Conservation (phyloP, 192 early-diverging fungal genomes). For the Coemansia sp. region DNA sequence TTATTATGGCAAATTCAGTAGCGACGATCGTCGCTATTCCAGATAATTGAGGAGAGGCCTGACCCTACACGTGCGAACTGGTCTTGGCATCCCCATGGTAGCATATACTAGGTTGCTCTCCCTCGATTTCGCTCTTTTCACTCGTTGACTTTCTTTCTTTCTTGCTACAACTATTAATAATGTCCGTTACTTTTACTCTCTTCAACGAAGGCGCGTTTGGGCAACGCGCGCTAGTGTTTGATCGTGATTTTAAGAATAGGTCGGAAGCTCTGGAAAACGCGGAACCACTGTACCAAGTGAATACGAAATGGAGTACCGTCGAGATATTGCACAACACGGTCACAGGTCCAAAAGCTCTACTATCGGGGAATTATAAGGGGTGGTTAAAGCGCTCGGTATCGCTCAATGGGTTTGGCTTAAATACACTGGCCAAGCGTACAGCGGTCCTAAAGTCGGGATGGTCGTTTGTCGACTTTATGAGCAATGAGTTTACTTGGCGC, state of each 20-base stretch:
- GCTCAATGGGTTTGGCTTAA: conserved; percentile 11
- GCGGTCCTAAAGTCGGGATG: not conserved
- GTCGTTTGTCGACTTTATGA: conserved; percentile 30
- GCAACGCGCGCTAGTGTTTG: conserved; percentile 5
- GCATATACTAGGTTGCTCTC: not conserved
- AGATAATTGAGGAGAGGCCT: not conserved
- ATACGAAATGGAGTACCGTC: not conserved
- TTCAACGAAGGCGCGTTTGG: conserved; percentile 7
- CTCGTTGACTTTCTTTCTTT: not conserved
- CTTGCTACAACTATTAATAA: not conserved
- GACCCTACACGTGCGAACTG: not conserved
- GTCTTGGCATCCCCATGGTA: not conserved
- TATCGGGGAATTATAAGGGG: conserved; percentile 7
- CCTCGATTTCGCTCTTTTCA: not conserved
- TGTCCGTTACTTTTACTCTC: not conserved
- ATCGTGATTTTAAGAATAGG: not conserved
- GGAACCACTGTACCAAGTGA: conserved; percentile 1
- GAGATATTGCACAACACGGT: conserved; percentile 2
- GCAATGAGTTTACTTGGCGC: conserved; percentile 22
- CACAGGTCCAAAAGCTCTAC: not conserved
- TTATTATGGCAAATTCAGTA: not conserved
- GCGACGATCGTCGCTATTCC: not conserved
- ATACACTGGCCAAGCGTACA: conserved; percentile 9
- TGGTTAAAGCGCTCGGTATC: not conserved
- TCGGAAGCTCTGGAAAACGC: conserved; percentile 1